Evolutionary conservation across 139 green algal species (phyloP), one percentile per base, ranked within the genome.

Genomic region (Dunaliella primolecta): DNA sequence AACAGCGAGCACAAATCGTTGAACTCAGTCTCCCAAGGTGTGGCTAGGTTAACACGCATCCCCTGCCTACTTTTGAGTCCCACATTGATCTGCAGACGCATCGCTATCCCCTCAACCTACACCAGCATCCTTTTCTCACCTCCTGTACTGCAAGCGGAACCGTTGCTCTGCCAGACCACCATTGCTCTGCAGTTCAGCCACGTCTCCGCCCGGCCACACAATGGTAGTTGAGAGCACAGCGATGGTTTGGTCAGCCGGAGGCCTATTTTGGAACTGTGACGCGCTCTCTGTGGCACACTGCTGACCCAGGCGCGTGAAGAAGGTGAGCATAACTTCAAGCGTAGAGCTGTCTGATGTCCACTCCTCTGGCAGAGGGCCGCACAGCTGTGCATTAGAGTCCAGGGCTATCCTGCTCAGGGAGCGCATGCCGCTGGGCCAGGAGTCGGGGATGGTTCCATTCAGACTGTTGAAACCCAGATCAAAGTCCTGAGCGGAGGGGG

Each of bases 391-490:
- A 30, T 80, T 80, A 2, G 29, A 11, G 75, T 80, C 75, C n/a
- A 80, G 75, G 1, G 33, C 30, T n/a, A 80, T 11, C 30, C 75
- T 2, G 75, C 27, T 38, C n/a, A 80, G 75, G 75, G 32, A 38
- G n/a, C n/a, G 32, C 75, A 80, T 32, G 3, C n/a, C 29, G 30
- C n/a, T 38, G 75, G 75, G 29, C 75, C 75, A 80, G 75, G 29
- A 20, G 75, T 11, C 2, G 27, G 75, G 75, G 7, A 80, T 33
- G 32, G n/a, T 80, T 29, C 75, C 75, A 21, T 32, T 38, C 75
- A 80, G 75, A 11, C 36, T 32, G 75, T 80, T 80, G n/a, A 32
- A 38, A 30, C n/a, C 75, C 75, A 80, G 30, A 30, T 80, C 46
- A 64, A 64, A 64, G 46, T 64, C 46, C 46, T 64, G 46, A n/a